Base-by-base conservation (phyloP, 257 asterid genomes). In the Fraxinus pennsylvanica region DNA sequence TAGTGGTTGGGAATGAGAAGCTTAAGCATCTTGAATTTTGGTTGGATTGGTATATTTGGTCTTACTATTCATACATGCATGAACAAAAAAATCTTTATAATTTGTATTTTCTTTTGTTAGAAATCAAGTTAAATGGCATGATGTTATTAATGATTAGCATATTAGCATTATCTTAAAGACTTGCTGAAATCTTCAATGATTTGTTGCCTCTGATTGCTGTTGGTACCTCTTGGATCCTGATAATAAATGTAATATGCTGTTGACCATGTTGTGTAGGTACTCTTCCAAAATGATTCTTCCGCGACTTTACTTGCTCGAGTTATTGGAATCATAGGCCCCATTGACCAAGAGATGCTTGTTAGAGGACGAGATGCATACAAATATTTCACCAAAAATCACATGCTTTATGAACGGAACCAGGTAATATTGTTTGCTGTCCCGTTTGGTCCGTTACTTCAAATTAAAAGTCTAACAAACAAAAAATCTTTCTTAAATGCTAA, bases 251-350 rank as follows among this genome's bases (percentile, higher is more conserved):
- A 68, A 39, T 3, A 6, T 75, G 29, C 72, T 73, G 50, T 80
- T 74, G 50, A 27, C 36, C 33, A 9, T 27, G 33, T 61, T 85
- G 79, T 85, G 80, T 85, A 95, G 99, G 99, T 95, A 63, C 96
- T 95, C 77, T 95, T 95, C 85, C 99, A 91, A 89, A 95, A 95
- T 78, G 99, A 95, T 84, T 95, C 99, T 76, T 97, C 97, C n/a
- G 97, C 98, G 65, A 91, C 99, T 68, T 86, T 95, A 84, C 98
- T 95, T 79, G 99, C 98, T 82, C 92, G 99, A 21, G 98, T 95
- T 68, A 88, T 93, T 59, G 98, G 98, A 81, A 93, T 95, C 72
- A 84, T 91, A 68, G 92, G 96, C 82, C 85, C 91, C 30, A 85
- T 95, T 76, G 96, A 93, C 81, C 96, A 89, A 82, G 96, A 84